phyloP scores from a whole-genome alignment of 441 rosid species.

The Rhodomyrtus psidioides region DNA sequence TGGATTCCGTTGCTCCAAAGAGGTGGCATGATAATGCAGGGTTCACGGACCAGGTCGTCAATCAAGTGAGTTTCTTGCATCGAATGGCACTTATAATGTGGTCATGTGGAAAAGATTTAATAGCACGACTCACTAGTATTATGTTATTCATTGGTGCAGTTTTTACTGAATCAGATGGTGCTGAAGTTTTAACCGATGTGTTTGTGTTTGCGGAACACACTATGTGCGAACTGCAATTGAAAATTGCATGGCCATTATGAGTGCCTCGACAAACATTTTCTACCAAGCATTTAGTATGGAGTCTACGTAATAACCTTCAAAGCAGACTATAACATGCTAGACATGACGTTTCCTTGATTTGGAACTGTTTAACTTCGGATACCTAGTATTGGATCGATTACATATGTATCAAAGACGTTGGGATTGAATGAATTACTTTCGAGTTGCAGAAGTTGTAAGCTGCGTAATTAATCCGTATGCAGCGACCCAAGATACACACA shows the following conservation, averaged over 20 bases:
- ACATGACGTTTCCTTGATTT: too few species aligned
- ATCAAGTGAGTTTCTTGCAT: conserved; percentile 59
- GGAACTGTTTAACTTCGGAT: neutral
- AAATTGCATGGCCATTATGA: too few species aligned
- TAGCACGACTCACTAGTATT: neutral
- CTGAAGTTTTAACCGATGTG: conserved; percentile 46
- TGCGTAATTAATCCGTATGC: too few species aligned
- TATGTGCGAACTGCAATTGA: neutral
- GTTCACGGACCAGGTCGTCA: conserved; percentile 91
- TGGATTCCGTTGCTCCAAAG: conserved; percentile 95
- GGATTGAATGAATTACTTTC: neutral
- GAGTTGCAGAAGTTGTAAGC: too few species aligned
- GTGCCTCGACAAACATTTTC: too few species aligned
- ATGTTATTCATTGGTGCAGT: conserved; percentile 34
- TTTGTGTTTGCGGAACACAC: neutral
- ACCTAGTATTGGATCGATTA: neutral
- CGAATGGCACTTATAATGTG: neutral
- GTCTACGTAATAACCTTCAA: too few species aligned
- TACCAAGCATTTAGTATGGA: too few species aligned
- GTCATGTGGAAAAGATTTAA: conserved; percentile 2
- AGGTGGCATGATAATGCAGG: conserved; percentile 95
- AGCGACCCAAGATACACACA: too few species aligned
- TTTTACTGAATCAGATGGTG: conserved; percentile 55
- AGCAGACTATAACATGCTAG: neutral
- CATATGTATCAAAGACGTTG: neutral